Percentiles rank a stretch among this genome's conserved stretches.
These are phyloP conservation scores for Xylaria flabelliformis DNA, from an alignment of 495 filamentous ascomycete species.

Conservation along the genomic window DNA sequence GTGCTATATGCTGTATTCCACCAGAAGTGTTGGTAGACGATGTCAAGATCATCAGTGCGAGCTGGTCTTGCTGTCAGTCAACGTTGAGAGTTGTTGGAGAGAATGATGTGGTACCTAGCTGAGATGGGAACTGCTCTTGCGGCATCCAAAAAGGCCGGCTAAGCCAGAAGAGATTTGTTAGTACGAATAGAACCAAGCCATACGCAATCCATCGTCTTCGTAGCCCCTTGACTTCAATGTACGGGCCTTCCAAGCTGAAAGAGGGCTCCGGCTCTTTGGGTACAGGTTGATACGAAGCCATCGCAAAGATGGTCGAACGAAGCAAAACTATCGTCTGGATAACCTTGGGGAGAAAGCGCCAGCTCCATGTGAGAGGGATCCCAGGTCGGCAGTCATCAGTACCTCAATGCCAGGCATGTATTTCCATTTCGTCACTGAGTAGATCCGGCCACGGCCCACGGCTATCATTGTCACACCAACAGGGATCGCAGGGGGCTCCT, in stretches of 20 bases:
- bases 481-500: too few relatives aligned
- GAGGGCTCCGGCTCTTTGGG: background rate
- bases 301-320: too few relatives aligned
- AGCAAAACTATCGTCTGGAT: too few relatives aligned
- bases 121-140: background rate
- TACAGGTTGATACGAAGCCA: slow-evolving; percentile 1
- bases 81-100: background rate
- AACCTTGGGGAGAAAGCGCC: too few relatives aligned
- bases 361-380: too few relatives aligned
- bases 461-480: too few relatives aligned
- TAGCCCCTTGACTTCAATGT: background rate
- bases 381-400: too few relatives aligned
- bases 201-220: background rate
- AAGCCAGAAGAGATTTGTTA: background rate
- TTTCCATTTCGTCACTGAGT: too few relatives aligned
- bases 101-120: background rate
- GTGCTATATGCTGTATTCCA: slow-evolving; percentile 20
- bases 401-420: too few relatives aligned
- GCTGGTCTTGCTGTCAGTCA: slow-evolving; percentile 4
- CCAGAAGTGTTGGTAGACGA: slow-evolving; percentile 6
- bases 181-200: background rate
- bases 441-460: too few relatives aligned
- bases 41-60: slow-evolving; percentile 7
- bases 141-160: background rate
- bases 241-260: background rate